Evolutionary conservation across 2,329 filamentous ascomycete genomes (phyloP).

Genomic region (Cladosporium sp.): DNA sequence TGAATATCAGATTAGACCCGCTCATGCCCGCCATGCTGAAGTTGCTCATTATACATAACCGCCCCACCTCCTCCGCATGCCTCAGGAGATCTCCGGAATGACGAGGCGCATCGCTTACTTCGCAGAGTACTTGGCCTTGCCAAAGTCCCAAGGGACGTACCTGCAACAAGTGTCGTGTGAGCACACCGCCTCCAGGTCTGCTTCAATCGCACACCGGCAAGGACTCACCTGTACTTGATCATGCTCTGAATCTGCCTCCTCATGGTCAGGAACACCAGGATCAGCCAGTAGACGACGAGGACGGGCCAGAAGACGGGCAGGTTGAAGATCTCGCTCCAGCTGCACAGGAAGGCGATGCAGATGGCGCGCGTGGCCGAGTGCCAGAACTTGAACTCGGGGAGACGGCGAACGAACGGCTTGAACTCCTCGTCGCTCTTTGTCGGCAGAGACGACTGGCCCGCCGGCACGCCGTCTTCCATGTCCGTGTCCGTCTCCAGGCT

Average conservation of each 20-base stretch:
- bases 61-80: neutral
- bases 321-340: slow-evolving; percentile 91
- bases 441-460: slow-evolving; percentile 62
- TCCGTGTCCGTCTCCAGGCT: slow-evolving; percentile 92
- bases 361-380: slow-evolving; percentile 88
- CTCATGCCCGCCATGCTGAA: slow-evolving; percentile 2
- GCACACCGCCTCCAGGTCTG: slow-evolving; percentile 1
- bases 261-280: slow-evolving; percentile 95
- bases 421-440: slow-evolving; percentile 98
- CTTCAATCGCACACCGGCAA: neutral
- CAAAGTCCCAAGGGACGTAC: slow-evolving; percentile 36
- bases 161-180: slow-evolving; percentile 19
- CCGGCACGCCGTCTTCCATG: slow-evolving; percentile 74
- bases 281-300: slow-evolving; percentile 96
- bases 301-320: slow-evolving; percentile 99
- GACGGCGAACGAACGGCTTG: slow-evolving; percentile 87
- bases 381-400: slow-evolving; percentile 99
- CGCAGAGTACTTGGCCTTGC: slow-evolving; percentile 32
- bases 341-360: slow-evolving; percentile 75
- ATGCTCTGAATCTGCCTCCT: slow-evolving; percentile 99
- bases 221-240: slow-evolving; percentile 98
- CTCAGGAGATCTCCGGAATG: neutral
- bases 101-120: slow-evolving; percentile 18
- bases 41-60: slow-evolving; percentile 5
- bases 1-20: slow-evolving; percentile 1